phyloP scores from a whole-genome alignment of 371 early-diverging fungal genomes.

The Nematocida ironsii region DNA sequence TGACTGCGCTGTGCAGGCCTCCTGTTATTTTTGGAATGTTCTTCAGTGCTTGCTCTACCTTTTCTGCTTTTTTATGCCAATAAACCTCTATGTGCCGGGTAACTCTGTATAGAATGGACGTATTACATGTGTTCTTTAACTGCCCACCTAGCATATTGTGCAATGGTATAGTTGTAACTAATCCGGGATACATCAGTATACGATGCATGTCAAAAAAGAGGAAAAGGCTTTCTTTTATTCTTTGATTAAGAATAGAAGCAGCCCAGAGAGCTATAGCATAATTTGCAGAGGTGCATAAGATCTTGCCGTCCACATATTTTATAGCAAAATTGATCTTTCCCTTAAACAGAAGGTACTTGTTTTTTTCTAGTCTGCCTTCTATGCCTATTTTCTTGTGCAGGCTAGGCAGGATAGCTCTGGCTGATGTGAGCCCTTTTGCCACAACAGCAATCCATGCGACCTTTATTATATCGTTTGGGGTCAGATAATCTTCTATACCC shows the following conservation, averaged over 20 bases:
- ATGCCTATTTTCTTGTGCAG: background rate
- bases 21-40: conserved; percentile 8
- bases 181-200: conserved; percentile 11
- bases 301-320: too few relatives aligned
- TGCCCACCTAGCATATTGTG: conserved; percentile 26
- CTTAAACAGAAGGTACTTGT: background rate
- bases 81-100: background rate
- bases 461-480: background rate
- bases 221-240: background rate
- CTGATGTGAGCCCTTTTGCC: background rate
- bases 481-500: background rate
- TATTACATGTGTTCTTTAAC: conserved; percentile 8
- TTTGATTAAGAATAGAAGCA: background rate
- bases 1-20: too few relatives aligned
- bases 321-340: background rate
- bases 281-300: background rate
- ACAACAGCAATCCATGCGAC: background rate
- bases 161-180: conserved; percentile 36
- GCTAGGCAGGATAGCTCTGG: too few relatives aligned
- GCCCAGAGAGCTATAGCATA: conserved; percentile 11
- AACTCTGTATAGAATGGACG: conserved; percentile 17
- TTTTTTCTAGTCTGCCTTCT: background rate
- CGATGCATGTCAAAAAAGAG: background rate
- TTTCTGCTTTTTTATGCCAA: conserved; percentile 9
- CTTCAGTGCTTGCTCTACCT: background rate